A percentile compares a stretch with the other conserved stretches of the same genome.
Conservation (phyloP, 331 rosid species). For the Erythrophleum ivorense region DNA sequence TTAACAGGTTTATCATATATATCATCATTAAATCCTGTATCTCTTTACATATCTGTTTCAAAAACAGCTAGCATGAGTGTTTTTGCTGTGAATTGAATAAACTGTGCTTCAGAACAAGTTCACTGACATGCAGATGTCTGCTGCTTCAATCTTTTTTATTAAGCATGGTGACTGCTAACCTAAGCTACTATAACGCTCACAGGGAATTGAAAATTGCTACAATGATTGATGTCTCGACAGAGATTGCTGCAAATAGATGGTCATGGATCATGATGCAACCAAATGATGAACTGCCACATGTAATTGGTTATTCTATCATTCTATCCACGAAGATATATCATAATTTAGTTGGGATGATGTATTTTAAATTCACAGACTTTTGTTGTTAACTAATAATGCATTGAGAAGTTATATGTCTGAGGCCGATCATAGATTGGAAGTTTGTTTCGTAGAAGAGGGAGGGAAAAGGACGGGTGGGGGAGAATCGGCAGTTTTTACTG, state of each 20-base stretch:
- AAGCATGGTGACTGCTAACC: background rate
- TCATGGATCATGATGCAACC: conserved; percentile 3
- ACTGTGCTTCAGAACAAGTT: background rate
- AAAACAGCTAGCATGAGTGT: background rate
- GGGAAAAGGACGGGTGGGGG: background rate
- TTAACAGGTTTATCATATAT: background rate
- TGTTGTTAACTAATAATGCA: conserved; percentile 23
- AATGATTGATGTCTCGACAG: conserved; percentile 29
- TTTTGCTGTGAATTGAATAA: background rate
- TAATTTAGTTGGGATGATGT: background rate
- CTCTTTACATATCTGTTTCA: background rate
- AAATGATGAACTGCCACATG: conserved; percentile 21
- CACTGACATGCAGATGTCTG: background rate
- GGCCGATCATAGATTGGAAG: conserved; percentile 1
- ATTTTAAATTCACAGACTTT: conserved; percentile 2
- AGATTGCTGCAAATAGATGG: conserved; percentile 28
- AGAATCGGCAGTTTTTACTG: conserved; percentile 12
- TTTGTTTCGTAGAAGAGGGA: background rate
- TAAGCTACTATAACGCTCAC: background rate
- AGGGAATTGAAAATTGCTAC: background rate
- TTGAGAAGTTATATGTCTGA: background rate
- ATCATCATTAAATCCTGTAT: background rate
- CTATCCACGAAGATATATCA: conserved; percentile 5
- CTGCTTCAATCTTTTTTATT: background rate
- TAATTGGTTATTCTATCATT: conserved; percentile 13